Evolutionary conservation across 768 basidiomycete species (phyloP), one percentile per base, ranked within the genome.

Genomic region (Calocera viscosa): DNA sequence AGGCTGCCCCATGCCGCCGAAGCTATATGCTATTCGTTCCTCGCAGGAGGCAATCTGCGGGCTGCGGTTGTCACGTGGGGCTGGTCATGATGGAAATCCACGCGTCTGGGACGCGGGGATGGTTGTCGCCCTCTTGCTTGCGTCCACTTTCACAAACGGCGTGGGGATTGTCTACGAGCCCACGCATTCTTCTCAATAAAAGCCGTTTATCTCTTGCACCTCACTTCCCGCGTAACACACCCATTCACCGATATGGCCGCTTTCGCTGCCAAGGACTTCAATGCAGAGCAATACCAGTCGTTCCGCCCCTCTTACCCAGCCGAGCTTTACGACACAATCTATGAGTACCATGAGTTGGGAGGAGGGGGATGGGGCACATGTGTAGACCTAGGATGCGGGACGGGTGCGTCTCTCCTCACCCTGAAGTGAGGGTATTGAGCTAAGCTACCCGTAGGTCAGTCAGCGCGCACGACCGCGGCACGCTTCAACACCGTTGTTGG

Each of bases 381-480:
- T 30, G 63, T 64, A 3, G 63, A 64, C 34, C 17, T 64, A 22
- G 63, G 63, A 35, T 64, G 63, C 34, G 63, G 63, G 2, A 64
- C 63, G 7, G 63, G 63, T 34, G n/a, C 30, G 53, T 14, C 35
- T 26, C 2, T 22, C 30, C 2, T 60, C 2, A 28, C 11, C 11
- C 14, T 30, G 19, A 7, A 60, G 53, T 28, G n/a, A n/a, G n/a
- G 14, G 7, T 26, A 16, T 7, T 60, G 30, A 60, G 10, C 26
- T 60, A 7, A 28, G 8, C 7, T 60, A 11, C 10, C 8, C 26
- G 10, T 19, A 60, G 53, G 53, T 32, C 53, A 64, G 34, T 34
- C 38, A 2, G 38, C 63, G 3, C 63, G 63, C 34, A 40, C 38
- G 5, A 34, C 38, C n/a, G 17, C 34, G 22, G 12, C 33, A 11